phyloP scores from a whole-genome alignment of 139 green algal genomes.

The Micractinium sp. region DNA sequence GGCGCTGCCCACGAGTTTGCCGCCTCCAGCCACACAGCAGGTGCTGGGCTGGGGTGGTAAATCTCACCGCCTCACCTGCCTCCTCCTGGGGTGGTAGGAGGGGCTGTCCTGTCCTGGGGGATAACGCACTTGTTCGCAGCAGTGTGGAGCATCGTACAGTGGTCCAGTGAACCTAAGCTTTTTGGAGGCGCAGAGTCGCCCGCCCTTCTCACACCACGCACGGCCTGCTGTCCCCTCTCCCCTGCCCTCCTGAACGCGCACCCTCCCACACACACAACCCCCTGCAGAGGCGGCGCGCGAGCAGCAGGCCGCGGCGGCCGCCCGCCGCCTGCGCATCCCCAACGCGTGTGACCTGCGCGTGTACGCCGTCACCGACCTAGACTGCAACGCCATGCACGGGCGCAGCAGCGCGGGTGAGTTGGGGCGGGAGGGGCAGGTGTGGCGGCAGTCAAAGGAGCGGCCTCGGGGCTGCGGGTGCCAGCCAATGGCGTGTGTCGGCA shows the following conservation, averaged over 20 bases:
- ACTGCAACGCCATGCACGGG: conserved; percentile 58
- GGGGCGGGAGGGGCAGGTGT: background rate
- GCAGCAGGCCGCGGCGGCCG: background rate
- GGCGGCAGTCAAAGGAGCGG: background rate
- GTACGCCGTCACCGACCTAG: conserved; percentile 87
- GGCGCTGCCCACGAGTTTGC: background rate
- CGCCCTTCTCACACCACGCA: background rate
- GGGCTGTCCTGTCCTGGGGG: too few species aligned
- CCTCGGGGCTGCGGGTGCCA: background rate
- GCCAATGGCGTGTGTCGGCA: too few species aligned
- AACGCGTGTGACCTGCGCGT: conserved; percentile 60
- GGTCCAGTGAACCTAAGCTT: background rate
- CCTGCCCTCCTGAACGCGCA: background rate
- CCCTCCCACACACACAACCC: background rate
- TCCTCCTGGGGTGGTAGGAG: too few species aligned
- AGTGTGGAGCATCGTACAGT: background rate
- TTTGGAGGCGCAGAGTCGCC: background rate
- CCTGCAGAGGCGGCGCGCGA: conserved; percentile 22
- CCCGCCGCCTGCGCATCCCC: background rate
- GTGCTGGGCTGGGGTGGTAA: background rate
- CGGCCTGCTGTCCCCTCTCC: background rate
- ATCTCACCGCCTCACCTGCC: too few species aligned
- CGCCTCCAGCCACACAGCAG: background rate
- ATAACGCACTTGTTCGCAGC: too few species aligned
- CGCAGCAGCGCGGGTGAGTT: conserved; percentile 27